Evolutionary conservation across 2,329 filamentous ascomycete genomes (phyloP).

Genomic region (Arthroderma sp.): DNA sequence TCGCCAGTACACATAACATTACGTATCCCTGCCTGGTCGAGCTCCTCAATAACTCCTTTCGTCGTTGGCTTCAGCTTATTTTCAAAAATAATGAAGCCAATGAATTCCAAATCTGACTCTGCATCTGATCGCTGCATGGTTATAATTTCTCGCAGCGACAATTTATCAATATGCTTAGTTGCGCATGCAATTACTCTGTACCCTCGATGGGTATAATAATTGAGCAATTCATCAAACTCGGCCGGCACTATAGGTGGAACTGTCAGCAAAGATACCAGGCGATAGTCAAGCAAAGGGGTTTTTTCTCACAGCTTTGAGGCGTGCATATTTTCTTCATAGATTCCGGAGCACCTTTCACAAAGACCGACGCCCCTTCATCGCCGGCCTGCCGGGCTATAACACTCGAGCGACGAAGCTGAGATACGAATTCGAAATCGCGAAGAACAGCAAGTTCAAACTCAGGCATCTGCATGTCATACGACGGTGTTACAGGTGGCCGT

Average conservation of each 20-base stretch:
- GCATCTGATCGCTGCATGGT: conserved; percentile 82
- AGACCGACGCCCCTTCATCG: conserved; percentile 69
- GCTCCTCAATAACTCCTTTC: conserved; percentile 64
- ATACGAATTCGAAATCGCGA: conserved; percentile 88
- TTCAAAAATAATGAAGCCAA: conserved; percentile 96
- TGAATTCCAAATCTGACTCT: conserved; percentile 71
- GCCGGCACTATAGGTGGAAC: conserved; percentile 46
- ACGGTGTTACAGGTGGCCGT: conserved; percentile 51
- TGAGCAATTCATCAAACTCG: conserved; percentile 81
- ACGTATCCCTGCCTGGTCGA: conserved; percentile 69
- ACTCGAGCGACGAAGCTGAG: conserved; percentile 79
- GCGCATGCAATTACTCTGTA: conserved; percentile 95
- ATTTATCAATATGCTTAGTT: conserved; percentile 70
- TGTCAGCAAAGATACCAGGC: conserved; percentile 16
- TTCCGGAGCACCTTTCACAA: conserved; percentile 92
- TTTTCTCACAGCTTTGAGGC: conserved; percentile 57
- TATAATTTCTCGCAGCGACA: conserved; percentile 88
- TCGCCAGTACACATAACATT: conserved; percentile 91
- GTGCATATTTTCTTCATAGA: conserved; percentile 90
- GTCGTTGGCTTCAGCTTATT: conserved; percentile 94
- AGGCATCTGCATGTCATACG: not conserved
- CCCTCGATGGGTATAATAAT: conserved; percentile 86
- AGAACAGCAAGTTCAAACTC: conserved; percentile 66
- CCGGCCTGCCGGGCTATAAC: conserved; percentile 85
- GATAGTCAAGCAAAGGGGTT: not conserved